Base-by-base conservation (phyloP, 2,329 filamentous ascomycete species). In the Trichoderma breve region DNA sequence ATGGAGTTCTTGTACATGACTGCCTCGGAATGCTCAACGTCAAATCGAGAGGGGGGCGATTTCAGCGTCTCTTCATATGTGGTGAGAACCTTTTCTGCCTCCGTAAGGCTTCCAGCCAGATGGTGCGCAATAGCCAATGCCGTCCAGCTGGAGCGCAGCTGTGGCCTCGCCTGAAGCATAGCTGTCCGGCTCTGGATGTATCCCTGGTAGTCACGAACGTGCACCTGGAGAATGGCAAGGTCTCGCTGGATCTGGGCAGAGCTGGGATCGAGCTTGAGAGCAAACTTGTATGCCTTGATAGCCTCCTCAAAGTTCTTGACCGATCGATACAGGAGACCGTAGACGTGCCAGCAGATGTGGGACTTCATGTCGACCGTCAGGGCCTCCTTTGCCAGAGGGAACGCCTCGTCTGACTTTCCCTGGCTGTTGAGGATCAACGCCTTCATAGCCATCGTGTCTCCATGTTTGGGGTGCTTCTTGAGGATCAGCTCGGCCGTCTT, bases 341-440 rank as follows among this genome's bases (percentile, higher is more conserved):
- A 99, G 73, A 99, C 96, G 83, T 99, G 97, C 96, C 96, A 99
- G 86, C 95, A 98, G 78, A 99, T 95, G 83, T 98, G 95, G 78
- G 95, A 98, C 85, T 97, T 98, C 95, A 99, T 98, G 81, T 98
- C 95, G 78, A 95, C 94, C 76, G 92, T 94, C 77, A 99, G 87
- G 39, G 97, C 96, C 75, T 94, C 89, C 84, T 98, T 99, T 79
- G 93, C 95, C 73, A 99, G 87, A 60, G 91, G 89, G 81, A 99
- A 99, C 0, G 97, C 97, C 84, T 99, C 96, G 72, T 97, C 94
- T 34, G 92, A 91, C 83, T 97, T 95, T 76, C 94, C 94, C 83
- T 95, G 92, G 58, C 93, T 92, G 82, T 97, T 98, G 82, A 98
- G 89, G 76, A 98, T 98, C 76, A 99, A 87, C 71, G 96, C 95